A percentile compares a stretch with the other conserved stretches of the same genome.
phyloP scores from a whole-genome alignment of 176 grass and related monocot species.

The Pharus latifolius region DNA sequence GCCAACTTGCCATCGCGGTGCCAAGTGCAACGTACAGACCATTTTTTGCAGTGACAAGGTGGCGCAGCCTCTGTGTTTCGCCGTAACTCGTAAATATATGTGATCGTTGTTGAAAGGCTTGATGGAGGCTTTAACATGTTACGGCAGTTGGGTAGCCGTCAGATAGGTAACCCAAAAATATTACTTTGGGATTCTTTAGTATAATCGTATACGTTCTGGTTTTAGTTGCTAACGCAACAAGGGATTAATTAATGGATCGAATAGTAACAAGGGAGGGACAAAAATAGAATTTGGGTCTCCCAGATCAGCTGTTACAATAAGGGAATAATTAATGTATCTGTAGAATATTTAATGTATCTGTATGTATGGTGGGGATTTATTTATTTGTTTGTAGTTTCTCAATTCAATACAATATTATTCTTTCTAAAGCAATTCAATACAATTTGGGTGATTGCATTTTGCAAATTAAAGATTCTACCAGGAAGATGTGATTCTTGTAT shows the following conservation, averaged over 20 bases:
- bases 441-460: too few relatives aligned
- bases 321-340: too few relatives aligned
- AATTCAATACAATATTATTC: too few relatives aligned
- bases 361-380: too few relatives aligned
- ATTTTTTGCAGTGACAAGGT: slow-evolving; percentile 4
- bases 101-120: slow-evolving; percentile 4
- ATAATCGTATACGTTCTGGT: background rate
- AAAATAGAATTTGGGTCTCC: background rate
- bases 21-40: background rate
- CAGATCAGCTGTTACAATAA: background rate
- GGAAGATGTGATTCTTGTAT: too few relatives aligned
- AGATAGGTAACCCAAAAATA: background rate
- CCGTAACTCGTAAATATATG: background rate
- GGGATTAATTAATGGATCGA: slow-evolving; percentile 8
- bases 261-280: too few relatives aligned
- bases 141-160: background rate
- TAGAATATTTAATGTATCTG: too few relatives aligned
- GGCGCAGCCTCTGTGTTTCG: background rate
- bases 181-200: background rate
- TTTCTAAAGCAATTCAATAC: too few relatives aligned
- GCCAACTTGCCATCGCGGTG: too few relatives aligned
- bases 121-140: background rate
- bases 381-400: too few relatives aligned
- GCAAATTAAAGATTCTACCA: too few relatives aligned
- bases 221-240: background rate